phyloP scores from a whole-genome alignment of 129 eudicot species.

The Arctium minus region DNA sequence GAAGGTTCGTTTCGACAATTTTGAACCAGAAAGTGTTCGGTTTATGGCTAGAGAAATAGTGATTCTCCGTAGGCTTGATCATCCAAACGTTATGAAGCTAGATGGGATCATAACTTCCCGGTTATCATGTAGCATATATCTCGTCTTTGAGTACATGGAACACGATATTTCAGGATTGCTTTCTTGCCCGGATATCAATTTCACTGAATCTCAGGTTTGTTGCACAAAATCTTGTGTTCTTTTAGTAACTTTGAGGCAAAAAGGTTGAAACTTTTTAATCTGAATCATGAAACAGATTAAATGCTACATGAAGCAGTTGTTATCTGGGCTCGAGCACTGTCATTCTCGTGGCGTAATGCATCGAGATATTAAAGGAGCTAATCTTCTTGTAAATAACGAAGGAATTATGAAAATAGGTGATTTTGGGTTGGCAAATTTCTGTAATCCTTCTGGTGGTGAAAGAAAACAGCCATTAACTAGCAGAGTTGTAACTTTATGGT shows the following conservation, averaged over 20 bases:
- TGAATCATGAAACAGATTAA: slow-evolving; percentile 53
- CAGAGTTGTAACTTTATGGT: slow-evolving; percentile 95
- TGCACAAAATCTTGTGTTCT: background rate
- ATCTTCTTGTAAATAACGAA: slow-evolving; percentile 82
- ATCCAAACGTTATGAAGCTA: slow-evolving; percentile 86
- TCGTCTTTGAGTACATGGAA: slow-evolving; percentile 95
- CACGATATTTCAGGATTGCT: slow-evolving; percentile 85
- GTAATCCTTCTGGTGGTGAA: slow-evolving; percentile 30
- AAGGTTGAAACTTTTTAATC: slow-evolving; percentile 1
- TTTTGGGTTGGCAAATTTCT: slow-evolving; percentile 91
- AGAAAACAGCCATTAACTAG: slow-evolving; percentile 83
- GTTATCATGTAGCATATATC: slow-evolving; percentile 85
- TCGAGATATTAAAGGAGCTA: slow-evolving; percentile 96
- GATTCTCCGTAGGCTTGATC: slow-evolving; percentile 89
- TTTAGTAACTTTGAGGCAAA: background rate
- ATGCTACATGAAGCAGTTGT: slow-evolving; percentile 83
- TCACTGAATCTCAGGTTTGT: slow-evolving; percentile 83
- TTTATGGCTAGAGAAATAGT: slow-evolving; percentile 94
- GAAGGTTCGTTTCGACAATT: slow-evolving; percentile 92
- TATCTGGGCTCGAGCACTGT: slow-evolving; percentile 93
- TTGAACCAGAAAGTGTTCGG: slow-evolving; percentile 96
- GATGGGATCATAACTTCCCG: slow-evolving; percentile 82
- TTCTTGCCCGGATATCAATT: slow-evolving; percentile 74
- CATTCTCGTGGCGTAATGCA: slow-evolving; percentile 97
- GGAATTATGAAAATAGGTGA: slow-evolving; percentile 85